phyloP scores from a whole-genome alignment of 257 asterid species.

The Penstemon barbatus region DNA sequence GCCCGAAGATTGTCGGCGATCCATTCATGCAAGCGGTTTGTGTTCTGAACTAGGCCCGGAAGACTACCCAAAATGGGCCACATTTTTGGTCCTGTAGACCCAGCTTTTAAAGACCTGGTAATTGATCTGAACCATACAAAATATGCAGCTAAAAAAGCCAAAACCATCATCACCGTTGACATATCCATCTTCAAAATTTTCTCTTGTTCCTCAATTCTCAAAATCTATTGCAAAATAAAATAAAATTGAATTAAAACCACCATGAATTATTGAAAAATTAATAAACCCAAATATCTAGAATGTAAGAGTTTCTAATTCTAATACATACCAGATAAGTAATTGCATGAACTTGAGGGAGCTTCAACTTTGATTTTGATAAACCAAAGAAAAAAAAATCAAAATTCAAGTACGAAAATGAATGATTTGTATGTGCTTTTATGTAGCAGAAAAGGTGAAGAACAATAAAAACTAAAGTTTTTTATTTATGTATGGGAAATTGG shows the following conservation, averaged over 20 bases:
- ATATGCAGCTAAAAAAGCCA: slow-evolving; percentile 41
- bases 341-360: background rate
- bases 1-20: slow-evolving; percentile 58
- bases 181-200: slow-evolving; percentile 38
- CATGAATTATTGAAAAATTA: too few species aligned
- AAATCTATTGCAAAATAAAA: background rate
- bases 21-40: slow-evolving; percentile 58
- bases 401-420: slow-evolving; percentile 1
- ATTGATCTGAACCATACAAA: slow-evolving; percentile 52
- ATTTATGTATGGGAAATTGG: background rate
- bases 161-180: slow-evolving; percentile 36
- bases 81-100: slow-evolving; percentile 46
- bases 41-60: slow-evolving; percentile 51
- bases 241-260: background rate
- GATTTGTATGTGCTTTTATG: background rate
- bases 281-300: background rate
- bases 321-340: background rate
- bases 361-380: background rate
- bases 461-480: background rate
- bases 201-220: background rate
- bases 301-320: background rate
- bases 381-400: background rate
- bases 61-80: slow-evolving; percentile 65
- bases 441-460: background rate
- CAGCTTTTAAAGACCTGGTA: slow-evolving; percentile 32